These are phyloP conservation scores for Triticum turgidum DNA, from an alignment of 176 grass and related monocot genomes.

Conservation along the genomic window DNA sequence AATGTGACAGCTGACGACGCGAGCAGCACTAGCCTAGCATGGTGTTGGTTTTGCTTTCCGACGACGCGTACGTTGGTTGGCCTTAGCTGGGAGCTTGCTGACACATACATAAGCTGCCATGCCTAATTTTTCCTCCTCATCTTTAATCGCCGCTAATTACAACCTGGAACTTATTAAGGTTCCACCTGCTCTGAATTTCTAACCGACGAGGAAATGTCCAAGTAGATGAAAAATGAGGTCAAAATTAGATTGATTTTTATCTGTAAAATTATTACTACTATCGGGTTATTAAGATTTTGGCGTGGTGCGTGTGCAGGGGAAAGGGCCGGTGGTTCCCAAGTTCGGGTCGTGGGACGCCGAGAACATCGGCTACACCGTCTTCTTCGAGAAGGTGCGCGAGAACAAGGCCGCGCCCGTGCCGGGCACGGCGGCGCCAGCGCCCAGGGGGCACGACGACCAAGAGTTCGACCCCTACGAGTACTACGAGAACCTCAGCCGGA, in stretches of 20 bases:
- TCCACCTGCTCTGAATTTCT: not conserved
- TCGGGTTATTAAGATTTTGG: not conserved
- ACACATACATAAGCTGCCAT: not conserved
- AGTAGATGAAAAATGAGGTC: not conserved
- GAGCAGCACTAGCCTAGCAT: not conserved
- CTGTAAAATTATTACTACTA: not conserved
- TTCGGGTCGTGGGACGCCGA: constrained; percentile 82
- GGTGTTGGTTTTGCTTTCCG: not conserved
- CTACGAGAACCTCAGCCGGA: constrained; percentile 42
- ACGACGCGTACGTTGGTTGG: not conserved
- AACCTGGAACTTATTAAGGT: not conserved
- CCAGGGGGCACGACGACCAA: constrained; percentile 4
- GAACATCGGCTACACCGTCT: constrained; percentile 80
- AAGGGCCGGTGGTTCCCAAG: constrained; percentile 43
- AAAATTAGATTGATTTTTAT: no score
- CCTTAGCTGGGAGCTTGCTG: not conserved
- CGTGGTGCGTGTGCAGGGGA: constrained; percentile 26
- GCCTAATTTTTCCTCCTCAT: not conserved
- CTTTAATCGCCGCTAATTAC: not conserved
- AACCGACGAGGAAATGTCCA: not conserved
- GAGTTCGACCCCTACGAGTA: constrained; percentile 47
- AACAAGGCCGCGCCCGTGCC: constrained; percentile 41
- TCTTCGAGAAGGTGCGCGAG: constrained; percentile 73
- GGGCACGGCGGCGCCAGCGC: not conserved
- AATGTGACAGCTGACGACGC: not conserved